A percentile compares a stretch with the other conserved stretches of the same genome.
Conservation (phyloP, 2,329 filamentous ascomycete species). For the Monilinia vaccinii-corymbosi region DNA sequence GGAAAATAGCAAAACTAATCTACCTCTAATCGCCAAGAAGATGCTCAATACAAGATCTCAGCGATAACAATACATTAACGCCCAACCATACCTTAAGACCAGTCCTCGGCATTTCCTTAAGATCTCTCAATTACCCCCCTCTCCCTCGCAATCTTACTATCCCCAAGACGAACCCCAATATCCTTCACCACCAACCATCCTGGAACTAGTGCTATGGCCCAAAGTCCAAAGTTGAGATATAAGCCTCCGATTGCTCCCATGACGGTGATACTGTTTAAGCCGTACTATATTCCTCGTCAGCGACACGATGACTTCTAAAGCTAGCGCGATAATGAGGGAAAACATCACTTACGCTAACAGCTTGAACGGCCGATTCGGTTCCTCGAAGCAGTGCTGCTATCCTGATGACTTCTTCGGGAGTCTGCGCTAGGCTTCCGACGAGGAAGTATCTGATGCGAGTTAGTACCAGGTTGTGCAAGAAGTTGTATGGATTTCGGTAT, state of each 20-base stretch:
- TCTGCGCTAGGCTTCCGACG: slow-evolving; percentile 53
- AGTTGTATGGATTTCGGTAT: not conserved
- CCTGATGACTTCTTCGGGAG: slow-evolving; percentile 55
- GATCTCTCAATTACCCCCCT: not conserved
- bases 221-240: slow-evolving; percentile 63
- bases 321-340: not conserved
- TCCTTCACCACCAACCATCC: slow-evolving; percentile 54
- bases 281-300: slow-evolving; percentile 39
- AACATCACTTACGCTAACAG: slow-evolving; percentile 43
- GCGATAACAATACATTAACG: no score
- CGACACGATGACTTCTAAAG: not conserved
- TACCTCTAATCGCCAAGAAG: no score
- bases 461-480: not conserved
- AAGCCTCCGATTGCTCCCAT: slow-evolving; percentile 58
- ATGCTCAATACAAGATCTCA: not conserved
- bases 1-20: no score
- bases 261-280: slow-evolving; percentile 49
- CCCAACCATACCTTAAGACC: not conserved
- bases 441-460: slow-evolving; percentile 51
- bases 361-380: slow-evolving; percentile 65
- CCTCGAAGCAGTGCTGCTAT: slow-evolving; percentile 59
- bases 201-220: slow-evolving; percentile 53
- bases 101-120: not conserved
- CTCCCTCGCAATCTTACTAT: slow-evolving; percentile 23
- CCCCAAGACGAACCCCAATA: slow-evolving; percentile 22